Evolutionary conservation across 129 eudicot species (phyloP).

Genomic region (Centaurea solstitialis): DNA sequence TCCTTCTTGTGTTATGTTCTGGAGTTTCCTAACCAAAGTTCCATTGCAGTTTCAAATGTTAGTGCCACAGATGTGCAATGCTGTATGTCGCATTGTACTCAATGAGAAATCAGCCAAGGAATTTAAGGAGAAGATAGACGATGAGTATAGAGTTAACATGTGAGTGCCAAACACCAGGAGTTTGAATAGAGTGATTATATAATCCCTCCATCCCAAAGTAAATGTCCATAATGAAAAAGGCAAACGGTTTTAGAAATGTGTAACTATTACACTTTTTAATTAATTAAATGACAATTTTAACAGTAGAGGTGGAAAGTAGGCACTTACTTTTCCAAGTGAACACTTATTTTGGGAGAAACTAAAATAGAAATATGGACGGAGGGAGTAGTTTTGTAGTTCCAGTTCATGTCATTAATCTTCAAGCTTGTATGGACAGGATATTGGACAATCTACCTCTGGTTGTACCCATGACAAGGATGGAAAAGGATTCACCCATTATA

Average conservation of each 20-base stretch:
- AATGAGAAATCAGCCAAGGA: slow-evolving; percentile 55
- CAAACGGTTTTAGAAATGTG: not conserved
- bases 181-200: not conserved
- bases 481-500: slow-evolving; percentile 38
- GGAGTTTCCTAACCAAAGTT: slow-evolving; percentile 18
- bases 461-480: slow-evolving; percentile 54
- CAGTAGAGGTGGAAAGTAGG: not conserved
- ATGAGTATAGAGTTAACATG: slow-evolving; percentile 79
- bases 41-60: slow-evolving; percentile 62
- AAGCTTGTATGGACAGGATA: slow-evolving; percentile 50
- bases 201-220: not conserved
- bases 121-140: slow-evolving; percentile 59
- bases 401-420: not conserved
- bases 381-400: not conserved
- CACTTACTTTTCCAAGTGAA: not conserved
- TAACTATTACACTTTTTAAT: not conserved
- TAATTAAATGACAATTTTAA: not conserved
- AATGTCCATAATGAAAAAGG: not conserved
- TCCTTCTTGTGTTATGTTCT: not conserved
- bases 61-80: slow-evolving; percentile 64
- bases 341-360: not conserved
- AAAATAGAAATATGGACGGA: not conserved
- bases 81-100: slow-evolving; percentile 52
- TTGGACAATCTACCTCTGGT: slow-evolving; percentile 79
- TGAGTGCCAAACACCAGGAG: slow-evolving; percentile 23